Base-by-base conservation (phyloP, 176 grass and related monocot genomes). In the Calamus simplicifolius region DNA sequence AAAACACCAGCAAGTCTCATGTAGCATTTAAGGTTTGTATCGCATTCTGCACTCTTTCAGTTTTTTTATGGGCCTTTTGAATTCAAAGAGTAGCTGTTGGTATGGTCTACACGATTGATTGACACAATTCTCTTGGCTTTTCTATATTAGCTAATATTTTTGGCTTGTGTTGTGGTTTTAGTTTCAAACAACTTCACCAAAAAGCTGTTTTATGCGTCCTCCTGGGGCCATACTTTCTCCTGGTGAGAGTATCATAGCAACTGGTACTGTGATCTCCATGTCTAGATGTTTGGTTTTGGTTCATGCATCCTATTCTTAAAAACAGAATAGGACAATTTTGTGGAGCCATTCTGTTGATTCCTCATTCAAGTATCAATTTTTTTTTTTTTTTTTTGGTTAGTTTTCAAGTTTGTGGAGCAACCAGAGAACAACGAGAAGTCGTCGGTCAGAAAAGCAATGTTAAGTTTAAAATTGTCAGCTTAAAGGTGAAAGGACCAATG, bases 151-250 rank as follows among this genome's bases (percentile, higher is more conserved):
- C 35, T 43, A 13, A 43, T 43, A 43, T 43, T 43, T 7, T 43
- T 43, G 2, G 12, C 35, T 13, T 30, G n/a, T 4, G 31, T 52
- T 70, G 28, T 54, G 64, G 12, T 63, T 78, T 56, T 68, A 98
- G 93, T 98, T 98, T 68, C 93, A 98, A 98, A 98, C 93, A 73
- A 98, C 93, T 74, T 84, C 87, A 21, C 93, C 87, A 16, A 98
- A 92, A 70, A 91, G 93, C 76, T 98, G 87, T 62, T 98, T 98
- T 50, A 98, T 98, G 93, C 81, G 93, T 51, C 93, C 93, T 49
- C 93, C 93, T 54, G 87, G 93, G 63, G 87, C 82, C n/a, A 64
- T 98, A 77, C 93, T 98, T 85, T 73, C 93, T 79, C 87, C 87
- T 61, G 93, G 93, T 23, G 87, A 98, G 79, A 88, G 72, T 73